Evolutionary conservation across 2,329 filamentous ascomycete genomes (phyloP).

Genomic region (Apiospora malaysiana): DNA sequence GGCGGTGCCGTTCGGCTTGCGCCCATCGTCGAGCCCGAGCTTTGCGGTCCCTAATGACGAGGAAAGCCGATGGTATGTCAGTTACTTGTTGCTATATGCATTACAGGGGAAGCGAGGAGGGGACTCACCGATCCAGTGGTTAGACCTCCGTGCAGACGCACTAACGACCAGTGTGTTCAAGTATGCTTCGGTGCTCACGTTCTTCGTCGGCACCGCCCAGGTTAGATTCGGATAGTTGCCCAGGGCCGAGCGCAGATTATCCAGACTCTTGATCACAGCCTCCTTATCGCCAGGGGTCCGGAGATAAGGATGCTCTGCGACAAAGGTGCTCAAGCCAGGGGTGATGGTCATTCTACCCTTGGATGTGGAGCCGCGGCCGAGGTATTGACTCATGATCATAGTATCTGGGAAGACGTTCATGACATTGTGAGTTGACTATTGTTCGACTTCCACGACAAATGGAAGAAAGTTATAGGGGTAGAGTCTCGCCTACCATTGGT

Average conservation of each 20-base stretch:
- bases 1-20: constrained; percentile 52
- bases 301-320: constrained; percentile 64
- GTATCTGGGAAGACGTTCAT: constrained; percentile 27
- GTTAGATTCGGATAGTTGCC: constrained; percentile 58
- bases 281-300: constrained; percentile 60
- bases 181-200: constrained; percentile 58
- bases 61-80: neutral
- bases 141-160: constrained; percentile 45
- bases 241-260: constrained; percentile 61
- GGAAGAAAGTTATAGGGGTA: neutral
- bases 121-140: constrained; percentile 53
- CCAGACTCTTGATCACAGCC: constrained; percentile 64
- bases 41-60: constrained; percentile 9
- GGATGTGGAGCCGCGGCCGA: constrained; percentile 65
- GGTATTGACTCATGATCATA: constrained; percentile 62
- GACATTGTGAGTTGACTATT: constrained; percentile 33
- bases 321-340: constrained; percentile 59
- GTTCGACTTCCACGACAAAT: neutral
- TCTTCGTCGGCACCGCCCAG: constrained; percentile 58
- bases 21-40: constrained; percentile 62
- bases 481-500: constrained; percentile 7
- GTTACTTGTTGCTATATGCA: neutral
- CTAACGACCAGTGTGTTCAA: constrained; percentile 51
- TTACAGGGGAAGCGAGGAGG: neutral
- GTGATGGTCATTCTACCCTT: constrained; percentile 66